These are phyloP conservation scores for Crithidia expoeki DNA, from an alignment of 208 protist species.

Conservation along the genomic window DNA sequence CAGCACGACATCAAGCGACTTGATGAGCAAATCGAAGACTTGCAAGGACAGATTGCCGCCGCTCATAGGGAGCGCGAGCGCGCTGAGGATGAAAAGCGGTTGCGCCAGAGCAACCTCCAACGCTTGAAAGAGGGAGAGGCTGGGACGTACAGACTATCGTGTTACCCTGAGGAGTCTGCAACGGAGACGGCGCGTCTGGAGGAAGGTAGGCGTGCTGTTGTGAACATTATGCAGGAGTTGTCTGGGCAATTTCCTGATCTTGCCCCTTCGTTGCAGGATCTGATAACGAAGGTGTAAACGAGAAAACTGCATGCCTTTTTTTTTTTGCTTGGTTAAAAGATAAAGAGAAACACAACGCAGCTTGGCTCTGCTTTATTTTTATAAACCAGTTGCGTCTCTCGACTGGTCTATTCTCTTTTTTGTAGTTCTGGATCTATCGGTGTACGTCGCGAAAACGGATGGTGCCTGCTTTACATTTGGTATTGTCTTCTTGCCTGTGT, in stretches of 20 bases:
- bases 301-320: not conserved
- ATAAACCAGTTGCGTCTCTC: no score
- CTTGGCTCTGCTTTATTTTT: not conserved
- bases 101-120: conserved; percentile 85
- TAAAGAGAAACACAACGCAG: not conserved
- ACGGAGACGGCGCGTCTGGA: conserved; percentile 61
- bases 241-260: conserved; percentile 75
- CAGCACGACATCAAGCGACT: conserved; percentile 73
- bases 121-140: conserved; percentile 84
- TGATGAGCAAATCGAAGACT: conserved; percentile 73
- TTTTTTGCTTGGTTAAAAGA: not conserved
- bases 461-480: no score
- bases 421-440: no score
- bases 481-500: no score
- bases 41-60: conserved; percentile 60
- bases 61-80: conserved; percentile 68
- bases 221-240: conserved; percentile 78
- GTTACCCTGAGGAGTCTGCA: conserved; percentile 64
- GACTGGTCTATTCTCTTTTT: no score
- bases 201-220: conserved; percentile 59
- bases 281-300: conserved; percentile 55
- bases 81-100: conserved; percentile 75
- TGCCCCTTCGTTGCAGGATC: conserved; percentile 60
- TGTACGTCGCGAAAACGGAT: no score
- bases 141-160: conserved; percentile 79